Percentiles rank a stretch among this genome's conserved stretches.
phyloP scores from a whole-genome alignment of 352 stramenopile species.

The Globisporangium solare region DNA sequence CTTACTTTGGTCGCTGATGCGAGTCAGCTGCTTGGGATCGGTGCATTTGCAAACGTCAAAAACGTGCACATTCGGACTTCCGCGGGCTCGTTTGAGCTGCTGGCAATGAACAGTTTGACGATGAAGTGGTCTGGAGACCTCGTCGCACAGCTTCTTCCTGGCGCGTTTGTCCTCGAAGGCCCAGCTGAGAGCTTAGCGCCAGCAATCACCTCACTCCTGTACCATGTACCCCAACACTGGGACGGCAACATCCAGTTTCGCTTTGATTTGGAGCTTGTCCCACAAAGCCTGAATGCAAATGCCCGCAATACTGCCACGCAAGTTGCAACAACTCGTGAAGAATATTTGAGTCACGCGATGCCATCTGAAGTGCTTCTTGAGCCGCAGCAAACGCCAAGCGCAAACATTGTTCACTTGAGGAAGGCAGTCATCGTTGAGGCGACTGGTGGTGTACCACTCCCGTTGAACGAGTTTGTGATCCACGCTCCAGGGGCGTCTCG shows the following conservation, averaged over 20 bases:
- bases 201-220: slow-evolving; percentile 1
- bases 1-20: slow-evolving; percentile 4
- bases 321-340: neutral
- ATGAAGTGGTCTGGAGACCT: slow-evolving; percentile 6
- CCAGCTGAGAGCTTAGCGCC: neutral
- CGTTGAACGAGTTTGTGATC: slow-evolving; percentile 7
- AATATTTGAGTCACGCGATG: neutral
- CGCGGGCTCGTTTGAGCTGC: slow-evolving; percentile 9
- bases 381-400: neutral
- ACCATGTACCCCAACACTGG: slow-evolving; percentile 5
- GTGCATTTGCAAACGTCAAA: slow-evolving; percentile 14
- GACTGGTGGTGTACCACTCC: slow-evolving; percentile 1
- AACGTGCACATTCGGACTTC: neutral
- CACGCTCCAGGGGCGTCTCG: neutral
- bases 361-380: neutral
- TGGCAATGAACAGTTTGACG: neutral
- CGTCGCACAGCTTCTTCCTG: neutral
- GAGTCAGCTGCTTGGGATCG: slow-evolving; percentile 8
- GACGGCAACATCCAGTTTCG: slow-evolving; percentile 5
- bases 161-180: slow-evolving; percentile 7
- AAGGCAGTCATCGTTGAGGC: neutral
- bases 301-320: neutral
- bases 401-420: neutral
- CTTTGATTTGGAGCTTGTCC: slow-evolving; percentile 5
- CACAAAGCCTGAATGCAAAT: neutral